These are phyloP conservation scores for Exophiala mesophila DNA, from an alignment of 2,329 filamentous ascomycete genomes.

Conservation along the genomic window DNA sequence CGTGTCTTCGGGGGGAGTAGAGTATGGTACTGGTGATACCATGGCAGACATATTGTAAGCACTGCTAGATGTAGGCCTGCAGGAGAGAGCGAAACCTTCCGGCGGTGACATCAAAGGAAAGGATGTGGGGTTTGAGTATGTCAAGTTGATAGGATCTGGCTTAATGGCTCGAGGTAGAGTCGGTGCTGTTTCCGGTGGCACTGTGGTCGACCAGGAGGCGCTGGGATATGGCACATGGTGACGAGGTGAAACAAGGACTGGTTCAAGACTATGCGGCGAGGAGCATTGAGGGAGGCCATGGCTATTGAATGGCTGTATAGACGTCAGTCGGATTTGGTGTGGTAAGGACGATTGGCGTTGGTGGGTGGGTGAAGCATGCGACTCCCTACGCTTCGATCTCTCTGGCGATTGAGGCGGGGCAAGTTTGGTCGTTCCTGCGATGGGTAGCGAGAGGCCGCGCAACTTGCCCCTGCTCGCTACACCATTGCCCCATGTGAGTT, in stretches of 20 bases:
- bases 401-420: slow-evolving; percentile 7
- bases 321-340: too few species aligned
- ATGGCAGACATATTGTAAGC: slow-evolving; percentile 3
- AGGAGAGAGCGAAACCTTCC: slow-evolving; percentile 1
- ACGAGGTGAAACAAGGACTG: background rate
- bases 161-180: slow-evolving; percentile 1
- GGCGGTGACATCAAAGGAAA: slow-evolving; percentile 9
- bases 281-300: slow-evolving; percentile 2
- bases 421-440: slow-evolving; percentile 44
- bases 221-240: slow-evolving; percentile 3
- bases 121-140: slow-evolving; percentile 4
- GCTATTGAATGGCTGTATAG: slow-evolving; percentile 1
- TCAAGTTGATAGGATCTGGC: slow-evolving; percentile 4
- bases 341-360: background rate
- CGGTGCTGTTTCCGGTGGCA: slow-evolving; percentile 1
- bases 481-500: slow-evolving; percentile 92
- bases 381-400: slow-evolving; percentile 14
- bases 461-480: slow-evolving; percentile 95
- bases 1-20: slow-evolving; percentile 11
- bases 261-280: slow-evolving; percentile 6
- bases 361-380: slow-evolving; percentile 5
- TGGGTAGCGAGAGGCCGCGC: slow-evolving; percentile 72
- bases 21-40: slow-evolving; percentile 11
- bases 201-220: slow-evolving; percentile 6
- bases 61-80: background rate